Evolutionary conservation across 2,329 filamentous ascomycete genomes (phyloP), one percentile per base, ranked within the genome.

Genomic region (Xylariaceae sp.): DNA sequence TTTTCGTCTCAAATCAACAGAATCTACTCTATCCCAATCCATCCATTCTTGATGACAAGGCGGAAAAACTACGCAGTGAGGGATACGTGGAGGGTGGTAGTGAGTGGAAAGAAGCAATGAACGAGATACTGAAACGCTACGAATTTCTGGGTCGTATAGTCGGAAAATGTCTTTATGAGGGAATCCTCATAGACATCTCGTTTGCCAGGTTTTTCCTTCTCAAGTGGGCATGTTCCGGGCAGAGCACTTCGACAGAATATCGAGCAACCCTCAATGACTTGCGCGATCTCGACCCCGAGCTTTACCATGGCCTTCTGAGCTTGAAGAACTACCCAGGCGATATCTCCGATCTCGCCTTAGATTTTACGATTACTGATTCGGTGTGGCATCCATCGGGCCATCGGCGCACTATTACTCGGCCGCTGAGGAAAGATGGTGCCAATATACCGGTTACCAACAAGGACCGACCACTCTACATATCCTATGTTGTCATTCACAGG

Each of bases 161-260:
- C 30, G 94, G 94, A 9, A 99, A 99, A 73, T 99, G 94, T 74
- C 80, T 99, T 69, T 99, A 99, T 71, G 94, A 99, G 76, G 92
- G 92, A 0, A 97, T 99, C 50, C 81, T 99, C 2, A 87, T 97
- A 51, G 92, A 99, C 73, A 87, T 97, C 61, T 86, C 86, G 54
- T 99, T 99, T 77, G 92, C 93, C 0, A 88, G 90, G 0, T 99
- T 99, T 77, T 99, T 99, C 76, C 82, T 99, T 5, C 83, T 96
- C 61, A 97, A 97, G 72, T 99, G 94, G 94, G 86, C 92, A 2
- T 82, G 93, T 56, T 87, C 88, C 9, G 88, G 88, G 13, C 77
- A 76, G 86, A 72, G 71, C 13, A 70, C 71, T 1, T 68, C 73
- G 55, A 83, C 84, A 9, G 83, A 85, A 8, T 96, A 96, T 75